A percentile compares a stretch with the other conserved stretches of the same genome.
Conservation (phyloP, 768 basidiomycete genomes). For the Brasilioporus rufonigricans region DNA sequence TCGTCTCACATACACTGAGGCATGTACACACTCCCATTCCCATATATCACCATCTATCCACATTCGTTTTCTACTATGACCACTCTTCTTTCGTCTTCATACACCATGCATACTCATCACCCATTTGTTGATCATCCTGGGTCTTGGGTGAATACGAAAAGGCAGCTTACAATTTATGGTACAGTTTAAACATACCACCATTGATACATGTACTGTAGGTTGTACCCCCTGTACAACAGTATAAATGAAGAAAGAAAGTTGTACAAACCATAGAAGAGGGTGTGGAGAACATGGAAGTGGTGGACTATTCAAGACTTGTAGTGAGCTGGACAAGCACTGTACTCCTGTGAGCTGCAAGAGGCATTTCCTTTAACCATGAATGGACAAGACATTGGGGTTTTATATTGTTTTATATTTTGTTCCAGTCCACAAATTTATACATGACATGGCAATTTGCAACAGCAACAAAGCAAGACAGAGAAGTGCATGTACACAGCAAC, state of each 20-base stretch:
- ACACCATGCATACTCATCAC: conserved; percentile 2
- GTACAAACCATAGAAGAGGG: not conserved
- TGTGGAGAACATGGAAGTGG: not conserved
- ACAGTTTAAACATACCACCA: conserved; percentile 9
- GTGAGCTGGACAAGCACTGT: not conserved
- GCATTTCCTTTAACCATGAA: not conserved
- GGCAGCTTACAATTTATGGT: conserved; percentile 19
- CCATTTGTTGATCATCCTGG: conserved; percentile 13
- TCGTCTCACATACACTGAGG: not conserved
- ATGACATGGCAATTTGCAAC: conserved; percentile 6
- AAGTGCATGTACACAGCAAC: conserved; percentile 10
- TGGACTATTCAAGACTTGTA: not conserved
- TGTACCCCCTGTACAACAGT: conserved; percentile 24
- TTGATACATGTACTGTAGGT: conserved; percentile 20
- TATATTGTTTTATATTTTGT: not conserved
- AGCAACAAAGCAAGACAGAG: not conserved
- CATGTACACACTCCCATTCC: conserved; percentile 7
- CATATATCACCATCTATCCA: not conserved
- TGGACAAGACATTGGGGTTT: conserved; percentile 10
- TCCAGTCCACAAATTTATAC: conserved; percentile 1
- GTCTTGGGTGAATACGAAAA: not conserved
- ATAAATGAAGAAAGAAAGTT: conserved; percentile 19
- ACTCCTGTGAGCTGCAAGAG: not conserved
- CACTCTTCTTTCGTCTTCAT: conserved; percentile 15
- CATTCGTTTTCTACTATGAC: not conserved